Evolutionary conservation across 352 stramenopile species (phyloP).

Genomic region (Thraustochytrium striatum): DNA sequence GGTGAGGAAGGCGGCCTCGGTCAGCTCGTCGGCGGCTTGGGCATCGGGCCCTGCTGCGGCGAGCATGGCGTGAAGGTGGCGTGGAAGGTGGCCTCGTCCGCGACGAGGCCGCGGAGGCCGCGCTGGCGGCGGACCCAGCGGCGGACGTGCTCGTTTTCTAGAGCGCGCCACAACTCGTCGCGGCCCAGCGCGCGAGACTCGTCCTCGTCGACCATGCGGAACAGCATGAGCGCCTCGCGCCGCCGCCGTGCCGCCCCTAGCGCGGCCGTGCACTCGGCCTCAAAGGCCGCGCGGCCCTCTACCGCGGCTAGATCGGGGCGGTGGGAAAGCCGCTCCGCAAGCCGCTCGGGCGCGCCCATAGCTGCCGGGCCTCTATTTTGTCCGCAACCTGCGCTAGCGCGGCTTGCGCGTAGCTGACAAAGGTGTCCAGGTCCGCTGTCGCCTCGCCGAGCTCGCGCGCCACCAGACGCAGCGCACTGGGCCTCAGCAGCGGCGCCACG

Average conservation of each 20-base stretch:
- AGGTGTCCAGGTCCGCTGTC: neutral
- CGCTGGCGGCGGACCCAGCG: neutral
- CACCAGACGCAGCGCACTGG: neutral
- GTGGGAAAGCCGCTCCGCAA: neutral
- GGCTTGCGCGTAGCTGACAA: slow-evolving; percentile 3
- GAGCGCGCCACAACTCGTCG: neutral
- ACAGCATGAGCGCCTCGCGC: neutral
- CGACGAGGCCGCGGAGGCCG: neutral
- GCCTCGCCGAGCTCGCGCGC: neutral
- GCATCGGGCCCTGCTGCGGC: no score
- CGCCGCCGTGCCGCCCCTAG: neutral
- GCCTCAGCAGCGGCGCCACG: neutral
- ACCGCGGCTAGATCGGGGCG: neutral
- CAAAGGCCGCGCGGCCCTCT: neutral
- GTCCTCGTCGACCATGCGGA: slow-evolving; percentile 27
- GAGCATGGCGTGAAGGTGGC: no score
- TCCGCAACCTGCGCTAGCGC: neutral
- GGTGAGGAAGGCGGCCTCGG: no score
- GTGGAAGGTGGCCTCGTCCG: no score
- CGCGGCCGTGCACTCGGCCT: neutral
- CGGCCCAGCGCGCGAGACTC: neutral
- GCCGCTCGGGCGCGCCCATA: neutral
- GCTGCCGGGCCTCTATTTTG: no score
- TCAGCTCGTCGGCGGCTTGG: no score
- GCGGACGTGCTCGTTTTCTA: neutral